Conservation (phyloP, 352 stramenopile genomes). For the Phytophthora litchii region DNA sequence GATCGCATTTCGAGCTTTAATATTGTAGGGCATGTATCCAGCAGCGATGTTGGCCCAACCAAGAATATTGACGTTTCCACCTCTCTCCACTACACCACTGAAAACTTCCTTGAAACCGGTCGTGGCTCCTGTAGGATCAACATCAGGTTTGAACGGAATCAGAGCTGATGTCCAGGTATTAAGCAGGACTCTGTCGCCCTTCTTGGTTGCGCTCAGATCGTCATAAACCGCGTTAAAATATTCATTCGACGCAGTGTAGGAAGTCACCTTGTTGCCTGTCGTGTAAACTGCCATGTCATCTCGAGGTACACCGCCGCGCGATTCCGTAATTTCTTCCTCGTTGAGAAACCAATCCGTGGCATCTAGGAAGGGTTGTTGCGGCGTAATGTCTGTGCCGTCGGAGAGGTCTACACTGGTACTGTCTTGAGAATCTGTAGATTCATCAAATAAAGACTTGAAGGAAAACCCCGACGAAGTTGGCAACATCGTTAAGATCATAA, state of each 20-base stretch:
- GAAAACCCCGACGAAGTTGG: too few relatives aligned
- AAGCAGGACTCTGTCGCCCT: constrained; percentile 36
- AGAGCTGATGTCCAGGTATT: constrained; percentile 51
- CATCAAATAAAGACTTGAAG: too few relatives aligned
- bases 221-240: constrained; percentile 49
- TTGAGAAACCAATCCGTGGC: constrained; percentile 55
- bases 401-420: too few relatives aligned
- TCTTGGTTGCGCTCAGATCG: constrained; percentile 35
- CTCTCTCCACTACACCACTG: constrained; percentile 30
- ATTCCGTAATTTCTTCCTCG: constrained; percentile 46
- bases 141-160: constrained; percentile 42
- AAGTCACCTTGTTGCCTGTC: constrained; percentile 48
- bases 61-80: constrained; percentile 48
- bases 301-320: constrained; percentile 47
- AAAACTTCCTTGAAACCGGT: constrained; percentile 42
- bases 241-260: constrained; percentile 41
- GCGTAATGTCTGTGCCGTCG: too few relatives aligned
- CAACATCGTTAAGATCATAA: too few relatives aligned
- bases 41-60: constrained; percentile 55
- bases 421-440: too few relatives aligned
- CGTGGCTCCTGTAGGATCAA: constrained; percentile 18
- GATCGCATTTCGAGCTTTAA: constrained; percentile 44
- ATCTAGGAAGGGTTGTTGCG: constrained; percentile 22
- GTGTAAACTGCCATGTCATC: constrained; percentile 40
- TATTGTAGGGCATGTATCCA: constrained; percentile 32